Evolutionary conservation across 164 flowering plant species (phyloP).

Genomic region (Vitis amurensis): DNA sequence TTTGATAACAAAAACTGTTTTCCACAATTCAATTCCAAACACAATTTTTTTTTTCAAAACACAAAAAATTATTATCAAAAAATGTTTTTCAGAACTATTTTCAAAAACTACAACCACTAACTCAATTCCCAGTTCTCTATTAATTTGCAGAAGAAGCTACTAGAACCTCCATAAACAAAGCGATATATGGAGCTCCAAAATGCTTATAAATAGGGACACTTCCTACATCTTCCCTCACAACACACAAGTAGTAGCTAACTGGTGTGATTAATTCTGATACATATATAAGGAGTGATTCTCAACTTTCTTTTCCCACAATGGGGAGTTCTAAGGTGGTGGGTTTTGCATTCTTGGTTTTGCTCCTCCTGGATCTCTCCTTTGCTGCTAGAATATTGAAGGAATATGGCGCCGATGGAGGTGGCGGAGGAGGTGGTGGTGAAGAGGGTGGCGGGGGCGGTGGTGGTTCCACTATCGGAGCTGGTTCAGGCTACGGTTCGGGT

Average conservation of each 20-base stretch:
- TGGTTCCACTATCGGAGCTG: constrained; percentile 9
- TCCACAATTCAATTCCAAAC: too few relatives aligned
- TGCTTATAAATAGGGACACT: constrained; percentile 22
- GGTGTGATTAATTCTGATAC: too few relatives aligned
- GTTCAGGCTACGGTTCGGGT: constrained; percentile 8
- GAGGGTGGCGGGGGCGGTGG: constrained; percentile 14
- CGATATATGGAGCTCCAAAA: not conserved
- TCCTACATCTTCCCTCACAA: not conserved
- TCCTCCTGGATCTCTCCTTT: constrained; percentile 25
- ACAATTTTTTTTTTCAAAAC: too few relatives aligned
- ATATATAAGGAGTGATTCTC: not conserved
- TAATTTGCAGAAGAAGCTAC: constrained; percentile 1
- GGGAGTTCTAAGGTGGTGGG: constrained; percentile 18
- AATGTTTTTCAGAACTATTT: too few relatives aligned
- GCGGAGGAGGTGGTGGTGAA: constrained; percentile 13
- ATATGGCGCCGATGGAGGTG: not conserved
- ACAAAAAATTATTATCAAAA: too few relatives aligned
- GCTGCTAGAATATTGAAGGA: constrained; percentile 23
- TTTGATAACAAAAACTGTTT: too few relatives aligned
- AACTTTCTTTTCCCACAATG: constrained; percentile 6
- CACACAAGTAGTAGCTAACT: not conserved
- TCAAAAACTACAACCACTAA: not conserved
- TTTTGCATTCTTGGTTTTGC: constrained; percentile 25
- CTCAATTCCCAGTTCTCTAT: not conserved
- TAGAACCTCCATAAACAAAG: constrained; percentile 5